Base-by-base conservation (phyloP, 352 stramenopile species). In the Phytophthora citrophthora region DNA sequence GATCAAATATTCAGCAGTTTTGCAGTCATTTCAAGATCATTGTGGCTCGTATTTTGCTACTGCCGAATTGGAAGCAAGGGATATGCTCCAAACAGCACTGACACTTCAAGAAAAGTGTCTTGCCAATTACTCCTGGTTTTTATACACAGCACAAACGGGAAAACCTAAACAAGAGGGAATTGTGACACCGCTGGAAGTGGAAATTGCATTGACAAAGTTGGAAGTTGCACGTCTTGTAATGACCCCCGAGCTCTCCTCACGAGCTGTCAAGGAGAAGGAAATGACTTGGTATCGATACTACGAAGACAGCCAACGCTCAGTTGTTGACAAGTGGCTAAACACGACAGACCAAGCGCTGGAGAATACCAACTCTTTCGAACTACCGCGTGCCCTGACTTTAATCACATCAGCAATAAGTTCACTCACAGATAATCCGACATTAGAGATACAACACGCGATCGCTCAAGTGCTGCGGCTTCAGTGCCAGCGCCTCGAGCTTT, bases 321-420 rank as follows among this genome's bases (percentile, higher is more conserved):
- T 93, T 4, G 75, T 93, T 15, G 81, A 91, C n/a, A 88, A 83
- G 49, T 95, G 84, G 86, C 68, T 95, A 1, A 68, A 72, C 9
- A 45, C 81, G 23, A 91, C 86, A 2, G 78, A 64, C 12, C 41
- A 57, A 4, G 49, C 49, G 5, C 16, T 60, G 15, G 29, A 68
- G 7, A 67, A 59, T 4, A 56, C 55, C 1, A 6, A 15, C 3
- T 65, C 59, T 3, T 54, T 56, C 36, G 48, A 79, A 12, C 24
- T 86, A 11, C 60, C 64, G 15, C 61, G 48, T 31, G 77, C 75
- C 9, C 74, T 83, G 48, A 44, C 64, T 2, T 49, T 79, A 4
- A 60, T 75, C 16, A 54, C 70, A 5, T 57, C 63, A 5, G 66
- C 73, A 12, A 71, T 65, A 18, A 48, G 64, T 23, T 48, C 56